Conservation (phyloP, 805 yeast genomes). For the Yamadazyma laniorum region DNA sequence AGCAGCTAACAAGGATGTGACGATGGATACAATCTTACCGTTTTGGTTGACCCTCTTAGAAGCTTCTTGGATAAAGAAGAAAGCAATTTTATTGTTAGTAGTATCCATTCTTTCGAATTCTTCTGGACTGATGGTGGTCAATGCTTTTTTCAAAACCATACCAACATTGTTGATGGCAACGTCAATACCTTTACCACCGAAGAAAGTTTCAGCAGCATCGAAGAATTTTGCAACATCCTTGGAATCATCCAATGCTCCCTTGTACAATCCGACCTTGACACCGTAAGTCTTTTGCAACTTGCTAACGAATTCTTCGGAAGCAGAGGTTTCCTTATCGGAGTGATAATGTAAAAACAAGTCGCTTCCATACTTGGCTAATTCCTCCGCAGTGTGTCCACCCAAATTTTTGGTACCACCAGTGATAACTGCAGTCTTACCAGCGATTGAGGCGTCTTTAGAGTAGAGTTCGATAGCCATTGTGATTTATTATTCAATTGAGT, state of each 20-base stretch:
- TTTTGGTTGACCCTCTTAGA: slow-evolving; percentile 47
- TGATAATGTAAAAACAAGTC: slow-evolving; percentile 57
- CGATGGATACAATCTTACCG: slow-evolving; percentile 56
- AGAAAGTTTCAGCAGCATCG: slow-evolving; percentile 38
- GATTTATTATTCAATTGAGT: neutral
- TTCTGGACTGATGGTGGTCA: slow-evolving; percentile 48
- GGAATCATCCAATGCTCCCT: slow-evolving; percentile 44
- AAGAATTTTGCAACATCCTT: slow-evolving; percentile 45
- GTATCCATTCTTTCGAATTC: slow-evolving; percentile 56
- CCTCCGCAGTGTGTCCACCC: slow-evolving; percentile 52
- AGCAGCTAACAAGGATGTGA: slow-evolving; percentile 66
- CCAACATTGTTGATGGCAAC: slow-evolving; percentile 70
- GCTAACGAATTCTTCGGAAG: slow-evolving; percentile 29
- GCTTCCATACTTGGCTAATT: slow-evolving; percentile 54
- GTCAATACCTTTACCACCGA: slow-evolving; percentile 54
- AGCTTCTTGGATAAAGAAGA: slow-evolving; percentile 59
- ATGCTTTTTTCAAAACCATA: slow-evolving; percentile 60
- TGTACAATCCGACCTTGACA: slow-evolving; percentile 41
- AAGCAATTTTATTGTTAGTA: slow-evolving; percentile 59
- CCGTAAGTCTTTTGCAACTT: slow-evolving; percentile 30
- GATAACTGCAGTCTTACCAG: slow-evolving; percentile 52
- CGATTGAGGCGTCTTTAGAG: slow-evolving; percentile 16
- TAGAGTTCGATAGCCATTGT: slow-evolving; percentile 10
- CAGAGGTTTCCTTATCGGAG: slow-evolving; percentile 41
- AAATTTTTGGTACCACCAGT: slow-evolving; percentile 65